Base-by-base conservation (phyloP, 345 rosid species). In the Garcia nutans region DNA sequence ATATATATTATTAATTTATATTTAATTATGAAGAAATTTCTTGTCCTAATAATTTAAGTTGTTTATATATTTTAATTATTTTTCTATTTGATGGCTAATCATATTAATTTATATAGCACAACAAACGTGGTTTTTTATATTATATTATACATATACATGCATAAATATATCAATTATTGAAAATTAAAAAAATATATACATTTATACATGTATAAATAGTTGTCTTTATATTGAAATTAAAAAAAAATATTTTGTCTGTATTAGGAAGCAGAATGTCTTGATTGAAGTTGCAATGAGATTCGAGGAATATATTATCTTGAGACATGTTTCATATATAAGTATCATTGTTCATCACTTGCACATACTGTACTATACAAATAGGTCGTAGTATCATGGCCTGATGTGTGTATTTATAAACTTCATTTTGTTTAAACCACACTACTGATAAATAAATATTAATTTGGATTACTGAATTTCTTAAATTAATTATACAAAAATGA, bases 251-350 rank as follows among this genome's bases (percentile, higher is more conserved):
- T 72, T 11, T 72, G 75, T 72, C 75, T 45, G 22, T 42, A 22
- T 72, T 42, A 16, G 65, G 24, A 23, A 42, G 66, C 13, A 28
- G 75, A 72, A 72, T 59, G 75, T 37, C 22, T 60, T 70, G 62
- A 54, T 26, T 54, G 73, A 70, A 17, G 42, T 37, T 13, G 10
- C 66, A 24, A 60, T 58, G 54, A 58, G 75, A 72, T 72, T 72
- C 55, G 55, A 60, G 66, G 75, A 59, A 72, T 72, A 72, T 58
- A 54, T 54, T 54, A 47, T 47, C 58, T 54, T 54, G 17, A 17
- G 17, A 54, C 19, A 54, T 47, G 50, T 47, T 47, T 0, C 1
- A 47, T 47, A 11, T 28, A 28, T 28, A 28, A 28, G 31, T 28
- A 28, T 28, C 2, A 28, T 28, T 28, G 5, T 5, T 37, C 2